Evolutionary conservation across 202 grass and related monocot genomes (phyloP).

Genomic region (Musa balbisiana): DNA sequence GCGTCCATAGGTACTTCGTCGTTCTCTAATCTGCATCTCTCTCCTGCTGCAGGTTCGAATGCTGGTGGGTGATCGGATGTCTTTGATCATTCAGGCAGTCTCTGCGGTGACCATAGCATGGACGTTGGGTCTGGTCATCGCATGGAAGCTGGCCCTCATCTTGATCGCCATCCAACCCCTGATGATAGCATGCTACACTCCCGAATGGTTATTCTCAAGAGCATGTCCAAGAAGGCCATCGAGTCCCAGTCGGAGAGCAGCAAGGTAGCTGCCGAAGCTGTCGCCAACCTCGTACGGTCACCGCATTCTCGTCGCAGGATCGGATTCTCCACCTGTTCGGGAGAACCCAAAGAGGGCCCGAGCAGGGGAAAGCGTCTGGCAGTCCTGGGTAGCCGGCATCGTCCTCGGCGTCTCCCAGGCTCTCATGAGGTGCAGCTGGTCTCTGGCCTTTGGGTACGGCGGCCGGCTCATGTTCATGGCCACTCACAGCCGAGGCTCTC

Average conservation of each 20-base stretch:
- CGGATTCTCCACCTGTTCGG: conserved; percentile 69
- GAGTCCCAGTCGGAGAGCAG: conserved; percentile 74
- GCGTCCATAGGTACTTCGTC: not conserved
- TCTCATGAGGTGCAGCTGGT: conserved; percentile 64
- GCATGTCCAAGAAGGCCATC: conserved; percentile 72
- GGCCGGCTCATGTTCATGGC: conserved; percentile 47
- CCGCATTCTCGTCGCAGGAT: conserved; percentile 88
- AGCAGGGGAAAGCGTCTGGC: conserved; percentile 58
- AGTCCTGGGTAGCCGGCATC: conserved; percentile 70
- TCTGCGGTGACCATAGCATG: conserved; percentile 64
- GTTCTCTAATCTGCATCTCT: not conserved
- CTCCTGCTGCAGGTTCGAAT: conserved; percentile 52
- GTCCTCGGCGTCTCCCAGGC: conserved; percentile 69
- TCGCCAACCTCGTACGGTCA: conserved; percentile 76
- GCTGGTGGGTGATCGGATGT: conserved; percentile 78
- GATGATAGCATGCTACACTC: conserved; percentile 72
- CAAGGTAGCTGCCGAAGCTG: conserved; percentile 84
- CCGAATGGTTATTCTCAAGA: conserved; percentile 65
- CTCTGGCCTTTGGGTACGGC: conserved; percentile 90
- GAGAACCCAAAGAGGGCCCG: conserved; percentile 61
- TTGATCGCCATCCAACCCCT: conserved; percentile 88
- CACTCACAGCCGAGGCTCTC: conserved; percentile 56
- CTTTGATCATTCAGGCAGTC: conserved; percentile 68
- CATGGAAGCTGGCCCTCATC: conserved; percentile 76
- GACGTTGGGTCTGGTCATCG: conserved; percentile 80